These are phyloP conservation scores for Torrubiella hemipterigena DNA, from an alignment of 2,329 filamentous ascomycete species.

Conservation along the genomic window DNA sequence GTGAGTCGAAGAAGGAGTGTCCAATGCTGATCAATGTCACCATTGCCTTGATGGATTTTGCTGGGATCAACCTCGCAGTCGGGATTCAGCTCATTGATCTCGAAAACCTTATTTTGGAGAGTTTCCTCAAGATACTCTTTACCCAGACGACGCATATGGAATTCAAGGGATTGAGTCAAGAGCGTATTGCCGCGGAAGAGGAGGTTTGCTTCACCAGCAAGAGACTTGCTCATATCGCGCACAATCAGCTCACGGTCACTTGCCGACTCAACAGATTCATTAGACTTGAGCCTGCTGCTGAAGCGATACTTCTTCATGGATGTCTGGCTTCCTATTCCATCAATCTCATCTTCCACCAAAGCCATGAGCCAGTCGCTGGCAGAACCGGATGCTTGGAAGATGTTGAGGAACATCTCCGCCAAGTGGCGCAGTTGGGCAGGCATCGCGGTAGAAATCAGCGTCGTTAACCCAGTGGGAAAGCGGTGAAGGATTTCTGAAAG, in stretches of 20 bases:
- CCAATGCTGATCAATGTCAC: conserved; percentile 80
- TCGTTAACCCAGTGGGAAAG: conserved; percentile 72
- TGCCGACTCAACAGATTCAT: conserved; percentile 50
- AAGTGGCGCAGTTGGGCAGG: conserved; percentile 68
- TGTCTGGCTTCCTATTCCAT: conserved; percentile 75
- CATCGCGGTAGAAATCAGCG: conserved; percentile 70
- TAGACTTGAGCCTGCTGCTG: conserved; percentile 57
- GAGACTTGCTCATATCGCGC: conserved; percentile 65
- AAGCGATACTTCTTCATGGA: conserved; percentile 63
- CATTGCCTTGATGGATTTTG: conserved; percentile 43
- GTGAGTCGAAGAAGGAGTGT: conserved; percentile 62
- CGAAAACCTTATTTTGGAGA: conserved; percentile 69
- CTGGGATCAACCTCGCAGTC: conserved; percentile 95
- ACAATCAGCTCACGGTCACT: conserved; percentile 61
- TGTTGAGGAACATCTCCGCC: conserved; percentile 79
- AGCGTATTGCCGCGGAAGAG: conserved; percentile 92
- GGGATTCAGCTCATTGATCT: conserved; percentile 82
- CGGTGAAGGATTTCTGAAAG: conserved; percentile 75
- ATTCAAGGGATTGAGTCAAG: conserved; percentile 84
- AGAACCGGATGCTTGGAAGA: conserved; percentile 83
- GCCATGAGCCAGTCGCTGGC: conserved; percentile 85
- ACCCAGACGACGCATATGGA: conserved; percentile 88
- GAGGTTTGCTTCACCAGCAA: conserved; percentile 81
- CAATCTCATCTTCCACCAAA: conserved; percentile 92
- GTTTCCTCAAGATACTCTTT: conserved; percentile 87